Base-by-base conservation (phyloP, 1,284 basidiomycete species). In the Wolfiporia cocos region DNA sequence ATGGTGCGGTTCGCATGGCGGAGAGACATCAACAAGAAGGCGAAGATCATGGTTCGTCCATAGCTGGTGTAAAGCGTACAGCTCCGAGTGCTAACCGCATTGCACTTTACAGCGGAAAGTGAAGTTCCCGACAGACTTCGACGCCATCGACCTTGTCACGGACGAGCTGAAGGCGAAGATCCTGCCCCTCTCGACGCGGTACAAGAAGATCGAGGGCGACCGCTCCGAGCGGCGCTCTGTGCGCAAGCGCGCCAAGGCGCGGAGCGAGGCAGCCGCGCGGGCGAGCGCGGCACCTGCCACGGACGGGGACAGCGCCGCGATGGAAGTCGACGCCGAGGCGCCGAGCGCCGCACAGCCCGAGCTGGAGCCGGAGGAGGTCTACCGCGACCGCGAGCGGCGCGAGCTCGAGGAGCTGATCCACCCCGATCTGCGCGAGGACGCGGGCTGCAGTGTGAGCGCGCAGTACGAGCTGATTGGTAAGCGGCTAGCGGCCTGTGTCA, bases 1-100 rank as follows among this genome's bases (percentile, higher is more conserved):
- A 89, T 97, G 83, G 92, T 95, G 5, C 84, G 96, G 36, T 99
- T 99, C 65, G 90, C 86, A 50, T 99, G 95, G 95, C 73, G 92
- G 48, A 73, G 81, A 34, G 95, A 98, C 53, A 94, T 97, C 45
- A 70, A 71, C 51, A 93, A 92, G 69, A 94, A 93, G 57, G 81
- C 89, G 1, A 94, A 94, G 67, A 92, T 94, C 59, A 90, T 94
- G 90, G 82, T 83, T 43, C 36, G 47, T 36, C 15, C 26, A 9
- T 32, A 11, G 11, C 17, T 12, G 19, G 7, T 17, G 3, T 14
- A 19, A 15, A 18, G 18, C 14, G 40, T 19, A 10, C 35, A 9
- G 9, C 26, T 9, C 9, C 14, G 26, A 14, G 9, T 14, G 9
- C 14, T 32, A 15, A 37, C 28, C 14, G 29, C 12, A 18, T 12